Percentiles rank a stretch among this genome's conserved stretches.
Conservation (phyloP, 495 filamentous ascomycete genomes). For the Aspergillus egyptiacus region DNA sequence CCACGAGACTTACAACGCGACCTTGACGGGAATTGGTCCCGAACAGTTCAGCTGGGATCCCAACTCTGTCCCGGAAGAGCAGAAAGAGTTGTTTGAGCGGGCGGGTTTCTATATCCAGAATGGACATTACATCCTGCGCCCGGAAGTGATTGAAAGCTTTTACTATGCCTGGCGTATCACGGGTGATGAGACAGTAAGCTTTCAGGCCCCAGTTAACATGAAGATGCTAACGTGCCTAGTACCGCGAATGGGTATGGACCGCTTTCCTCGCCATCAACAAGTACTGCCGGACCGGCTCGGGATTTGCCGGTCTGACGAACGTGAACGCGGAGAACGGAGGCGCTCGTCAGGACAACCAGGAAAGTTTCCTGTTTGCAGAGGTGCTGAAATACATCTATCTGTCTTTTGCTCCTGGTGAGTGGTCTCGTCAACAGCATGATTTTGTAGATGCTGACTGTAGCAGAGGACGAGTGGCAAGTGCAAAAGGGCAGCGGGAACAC, state of each 20-base stretch:
- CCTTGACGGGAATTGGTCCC: conserved; percentile 69
- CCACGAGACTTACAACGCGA: conserved; percentile 64
- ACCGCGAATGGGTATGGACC: conserved; percentile 81
- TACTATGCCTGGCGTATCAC: conserved; percentile 86
- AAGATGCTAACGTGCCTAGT: conserved; percentile 38
- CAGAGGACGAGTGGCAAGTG: conserved; percentile 63
- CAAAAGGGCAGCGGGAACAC: conserved; percentile 49
- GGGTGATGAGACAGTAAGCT: conserved; percentile 47
- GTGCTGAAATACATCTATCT: conserved; percentile 82
- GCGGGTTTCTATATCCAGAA: conserved; percentile 71
- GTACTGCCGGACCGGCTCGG: conserved; percentile 57
- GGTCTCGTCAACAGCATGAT: neutral
- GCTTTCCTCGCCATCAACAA: conserved; percentile 66
- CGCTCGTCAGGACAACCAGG: conserved; percentile 61
- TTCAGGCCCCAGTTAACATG: neutral
- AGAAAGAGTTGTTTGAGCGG: conserved; percentile 53
- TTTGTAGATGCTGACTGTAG: no score
- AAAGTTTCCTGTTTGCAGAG: conserved; percentile 89
- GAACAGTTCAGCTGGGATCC: conserved; percentile 71
- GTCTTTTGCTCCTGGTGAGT: conserved; percentile 31
- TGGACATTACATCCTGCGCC: conserved; percentile 61
- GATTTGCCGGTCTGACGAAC: conserved; percentile 59
- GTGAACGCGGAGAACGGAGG: conserved; percentile 64
- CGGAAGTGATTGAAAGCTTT: conserved; percentile 81
- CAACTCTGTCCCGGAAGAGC: conserved; percentile 35